A percentile compares a stretch with the other conserved stretches of the same genome.
phyloP scores from a whole-genome alignment of 1,284 basidiomycete genomes.

The Psilocybe mexicana region DNA sequence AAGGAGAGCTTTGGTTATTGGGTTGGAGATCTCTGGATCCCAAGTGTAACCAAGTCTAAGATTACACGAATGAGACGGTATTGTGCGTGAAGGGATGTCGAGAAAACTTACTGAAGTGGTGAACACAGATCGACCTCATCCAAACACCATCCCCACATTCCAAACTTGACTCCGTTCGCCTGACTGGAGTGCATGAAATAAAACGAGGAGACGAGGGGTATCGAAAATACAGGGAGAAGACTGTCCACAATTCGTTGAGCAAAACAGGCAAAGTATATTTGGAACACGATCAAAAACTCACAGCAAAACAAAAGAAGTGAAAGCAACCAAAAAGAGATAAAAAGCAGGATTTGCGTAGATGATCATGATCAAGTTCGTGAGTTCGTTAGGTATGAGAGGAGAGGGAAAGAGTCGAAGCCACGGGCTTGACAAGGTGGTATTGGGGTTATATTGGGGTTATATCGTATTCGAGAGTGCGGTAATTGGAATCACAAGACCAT shows the following conservation, averaged over 20 bases:
- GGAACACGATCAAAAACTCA: conserved; percentile 14
- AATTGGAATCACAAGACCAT: neutral
- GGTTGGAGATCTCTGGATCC: conserved; percentile 32
- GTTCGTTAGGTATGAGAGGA: neutral
- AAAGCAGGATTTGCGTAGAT: conserved; percentile 23
- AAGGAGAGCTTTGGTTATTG: conserved; percentile 33
- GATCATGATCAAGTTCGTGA: conserved; percentile 5
- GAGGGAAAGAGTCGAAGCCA: neutral
- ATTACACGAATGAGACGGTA: neutral
- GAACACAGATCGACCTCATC: conserved; percentile 30
- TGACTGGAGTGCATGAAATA: conserved; percentile 36
- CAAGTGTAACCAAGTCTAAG: conserved; percentile 37
- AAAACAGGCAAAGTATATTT: neutral
- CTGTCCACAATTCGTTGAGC: conserved; percentile 17
- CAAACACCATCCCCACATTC: conserved; percentile 41
- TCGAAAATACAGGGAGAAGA: conserved; percentile 32
- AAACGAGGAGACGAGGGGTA: conserved; percentile 29
- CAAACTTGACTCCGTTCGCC: conserved; percentile 36
- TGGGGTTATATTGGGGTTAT: neutral
- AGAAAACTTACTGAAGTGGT: conserved; percentile 27
- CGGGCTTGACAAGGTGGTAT: neutral
- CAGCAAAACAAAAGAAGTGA: conserved; percentile 29
- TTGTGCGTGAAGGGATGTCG: neutral
- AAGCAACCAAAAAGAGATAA: conserved; percentile 24
- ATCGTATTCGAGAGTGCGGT: no score